Evolutionary conservation across 1,284 basidiomycete genomes (phyloP).

Genomic region (Leccinum angustisporum): DNA sequence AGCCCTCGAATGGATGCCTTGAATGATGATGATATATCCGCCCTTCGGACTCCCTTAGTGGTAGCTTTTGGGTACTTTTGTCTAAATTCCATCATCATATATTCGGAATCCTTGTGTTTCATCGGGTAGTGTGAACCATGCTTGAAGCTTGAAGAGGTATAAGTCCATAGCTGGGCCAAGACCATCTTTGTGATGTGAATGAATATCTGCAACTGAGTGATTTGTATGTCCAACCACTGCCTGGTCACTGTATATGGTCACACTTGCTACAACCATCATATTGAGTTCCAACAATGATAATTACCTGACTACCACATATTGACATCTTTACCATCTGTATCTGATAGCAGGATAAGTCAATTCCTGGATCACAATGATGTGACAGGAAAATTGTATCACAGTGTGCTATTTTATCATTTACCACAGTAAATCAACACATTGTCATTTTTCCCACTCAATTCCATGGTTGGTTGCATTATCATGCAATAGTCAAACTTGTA

Average conservation of each 20-base stretch:
- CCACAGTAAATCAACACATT: not conserved
- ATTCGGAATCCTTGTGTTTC: too few relatives aligned
- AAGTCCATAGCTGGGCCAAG: not conserved
- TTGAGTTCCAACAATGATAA: too few relatives aligned
- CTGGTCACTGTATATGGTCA: not conserved
- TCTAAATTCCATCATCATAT: too few relatives aligned
- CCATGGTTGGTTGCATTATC: not conserved
- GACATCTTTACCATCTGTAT: not conserved
- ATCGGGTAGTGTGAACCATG: too few relatives aligned
- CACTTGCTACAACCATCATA: not conserved
- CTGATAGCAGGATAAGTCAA: too few relatives aligned
- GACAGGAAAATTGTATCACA: not conserved
- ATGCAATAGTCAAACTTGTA: not conserved
- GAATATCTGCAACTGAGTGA: not conserved
- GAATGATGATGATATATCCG: not conserved
- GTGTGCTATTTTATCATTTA: not conserved
- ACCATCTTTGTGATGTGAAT: not conserved
- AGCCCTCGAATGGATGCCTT: too few relatives aligned
- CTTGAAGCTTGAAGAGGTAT: not conserved
- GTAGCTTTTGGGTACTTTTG: too few relatives aligned
- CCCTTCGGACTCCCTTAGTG: not conserved
- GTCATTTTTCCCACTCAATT: not conserved
- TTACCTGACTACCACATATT: not conserved
- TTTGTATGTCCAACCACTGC: not conserved
- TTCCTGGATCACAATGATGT: too few relatives aligned